Evolutionary conservation across 768 basidiomycete genomes (phyloP), one percentile per base, ranked within the genome.

Genomic region (Heimioporus sp.): DNA sequence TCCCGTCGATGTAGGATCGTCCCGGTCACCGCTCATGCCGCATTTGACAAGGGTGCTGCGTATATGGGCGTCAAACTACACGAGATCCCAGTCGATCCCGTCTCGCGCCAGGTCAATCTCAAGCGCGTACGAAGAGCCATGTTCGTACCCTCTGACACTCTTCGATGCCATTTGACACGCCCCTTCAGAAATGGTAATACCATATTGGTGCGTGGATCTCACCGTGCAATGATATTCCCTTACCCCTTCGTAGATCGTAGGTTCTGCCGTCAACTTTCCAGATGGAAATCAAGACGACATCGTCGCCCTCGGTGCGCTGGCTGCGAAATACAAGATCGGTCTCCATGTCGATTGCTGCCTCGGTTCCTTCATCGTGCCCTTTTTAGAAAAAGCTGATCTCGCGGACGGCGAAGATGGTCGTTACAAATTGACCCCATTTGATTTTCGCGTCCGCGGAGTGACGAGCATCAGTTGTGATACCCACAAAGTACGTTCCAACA

Each of bases 391-490:
- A 55, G 81, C 87, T 13, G 90, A 90, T 4, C 80, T 90, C 48
- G 74, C 88, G 0, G 72, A 72, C 7, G 84, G 84, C 2, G 74
- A 79, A 54, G 70, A 74, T 37, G 82, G 82, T 28, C 56, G 49
- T 38, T 86, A 77, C 59, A 80, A 79, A 52, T 64, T 88, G 20
- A 69, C 76, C 35, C 86, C 83, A 0, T 98, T 98, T 64, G 96
- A 98, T 70, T 99, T 99, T 70, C 74, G 85, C 19, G 86, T 98
- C 2, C 77, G 80, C 3, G 96, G 96, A 4, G 96, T 99, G 20
- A 98, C 95, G 3, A 87, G 86, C 60, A 91, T 98, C 49, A 94
- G 92, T 54, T 97, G 95, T 67, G 96, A 99, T 74, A 92, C 92
- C 8, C 94, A 97, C 74, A 96, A 96, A 75, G 90, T 87, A 39